Evolutionary conservation across 768 basidiomycete species (phyloP).

Genomic region (Termitomyces sp.): DNA sequence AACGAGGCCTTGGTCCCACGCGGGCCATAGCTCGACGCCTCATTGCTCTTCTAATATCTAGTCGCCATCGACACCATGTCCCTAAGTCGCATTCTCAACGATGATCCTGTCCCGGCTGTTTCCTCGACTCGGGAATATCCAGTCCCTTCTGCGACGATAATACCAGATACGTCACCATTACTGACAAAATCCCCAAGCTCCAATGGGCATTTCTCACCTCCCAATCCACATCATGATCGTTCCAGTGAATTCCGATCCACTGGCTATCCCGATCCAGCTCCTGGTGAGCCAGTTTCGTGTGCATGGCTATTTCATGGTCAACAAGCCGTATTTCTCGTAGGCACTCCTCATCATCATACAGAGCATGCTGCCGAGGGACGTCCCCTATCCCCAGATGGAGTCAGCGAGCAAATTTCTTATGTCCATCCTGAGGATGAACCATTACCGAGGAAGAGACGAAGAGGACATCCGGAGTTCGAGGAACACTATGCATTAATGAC

Average conservation of each 20-base stretch:
- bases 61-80: constrained; percentile 44
- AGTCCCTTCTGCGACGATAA: constrained; percentile 19
- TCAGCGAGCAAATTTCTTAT: constrained; percentile 27
- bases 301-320: constrained; percentile 6
- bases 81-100: constrained; percentile 74
- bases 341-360: constrained; percentile 7
- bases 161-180: constrained; percentile 12
- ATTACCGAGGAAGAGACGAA: constrained; percentile 44
- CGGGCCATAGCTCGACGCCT: constrained; percentile 16
- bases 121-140: constrained; percentile 26
- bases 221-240: constrained; percentile 5
- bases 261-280: constrained; percentile 7
- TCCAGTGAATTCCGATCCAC: constrained; percentile 1
- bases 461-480: constrained; percentile 44
- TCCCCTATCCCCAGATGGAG: constrained; percentile 31
- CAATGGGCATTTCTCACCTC: constrained; percentile 19
- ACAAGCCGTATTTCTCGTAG: constrained; percentile 21
- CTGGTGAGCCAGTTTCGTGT: constrained; percentile 3
- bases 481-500: constrained; percentile 36
- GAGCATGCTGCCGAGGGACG: constrained; percentile 24
- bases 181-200: constrained; percentile 14
- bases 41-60: constrained; percentile 5
- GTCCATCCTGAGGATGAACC: constrained; percentile 19
- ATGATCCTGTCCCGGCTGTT: constrained; percentile 47
- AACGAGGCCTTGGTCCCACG: constrained; percentile 27